Evolutionary conservation across 176 grass and related monocot species (phyloP).

Genomic region (Zea mays): DNA sequence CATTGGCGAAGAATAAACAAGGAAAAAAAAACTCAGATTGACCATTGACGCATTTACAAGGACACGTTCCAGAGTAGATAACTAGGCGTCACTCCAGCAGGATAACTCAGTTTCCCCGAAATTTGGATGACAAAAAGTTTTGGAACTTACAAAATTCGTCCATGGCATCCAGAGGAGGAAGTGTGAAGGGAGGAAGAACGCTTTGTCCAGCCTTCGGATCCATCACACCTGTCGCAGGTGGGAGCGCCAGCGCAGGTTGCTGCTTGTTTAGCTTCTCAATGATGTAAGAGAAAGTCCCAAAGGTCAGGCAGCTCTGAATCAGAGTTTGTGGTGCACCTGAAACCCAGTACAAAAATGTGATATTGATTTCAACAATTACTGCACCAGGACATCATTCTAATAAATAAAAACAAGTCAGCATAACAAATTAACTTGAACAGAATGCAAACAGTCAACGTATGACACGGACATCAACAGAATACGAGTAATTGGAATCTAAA

Average conservation of each 20-base stretch:
- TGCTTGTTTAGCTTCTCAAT: constrained; percentile 73
- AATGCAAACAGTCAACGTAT: neutral
- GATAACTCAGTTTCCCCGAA: constrained; percentile 39
- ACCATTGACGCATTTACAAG: constrained; percentile 40
- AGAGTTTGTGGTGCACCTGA: constrained; percentile 71
- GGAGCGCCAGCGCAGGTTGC: constrained; percentile 59
- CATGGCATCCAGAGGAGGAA: constrained; percentile 42
- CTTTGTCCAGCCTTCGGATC: constrained; percentile 13
- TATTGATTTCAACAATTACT: neutral
- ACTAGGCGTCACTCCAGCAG: neutral
- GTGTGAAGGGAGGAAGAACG: constrained; percentile 67
- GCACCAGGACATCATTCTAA: neutral
- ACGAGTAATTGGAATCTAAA: neutral
- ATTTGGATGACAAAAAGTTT: constrained; percentile 49
- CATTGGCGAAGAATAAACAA: neutral
- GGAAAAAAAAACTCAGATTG: constrained; percentile 11
- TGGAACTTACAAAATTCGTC: constrained; percentile 55
- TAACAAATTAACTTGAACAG: neutral
- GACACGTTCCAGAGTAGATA: neutral
- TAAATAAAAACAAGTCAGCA: constrained; percentile 12
- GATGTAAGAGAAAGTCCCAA: constrained; percentile 77
- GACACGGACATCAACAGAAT: neutral
- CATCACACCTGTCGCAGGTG: neutral
- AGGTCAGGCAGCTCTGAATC: constrained; percentile 77
- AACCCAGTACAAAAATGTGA: constrained; percentile 6